phyloP scores from a whole-genome alignment of 345 rosid species.

The Clausena lansium region DNA sequence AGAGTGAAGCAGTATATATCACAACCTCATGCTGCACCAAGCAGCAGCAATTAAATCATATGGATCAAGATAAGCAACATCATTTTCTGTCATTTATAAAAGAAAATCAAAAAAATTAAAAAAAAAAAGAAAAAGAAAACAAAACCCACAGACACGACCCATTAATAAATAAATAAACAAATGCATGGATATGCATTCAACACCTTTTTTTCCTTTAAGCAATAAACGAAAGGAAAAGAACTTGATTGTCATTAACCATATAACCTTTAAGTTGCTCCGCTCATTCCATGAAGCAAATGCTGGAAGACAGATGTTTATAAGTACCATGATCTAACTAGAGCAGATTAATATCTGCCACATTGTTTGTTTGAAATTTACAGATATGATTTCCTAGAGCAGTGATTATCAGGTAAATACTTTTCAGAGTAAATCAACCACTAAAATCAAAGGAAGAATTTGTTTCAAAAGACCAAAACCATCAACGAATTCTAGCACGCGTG shows the following conservation, averaged over 20 bases:
- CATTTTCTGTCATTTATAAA: background rate
- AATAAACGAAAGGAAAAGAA: background rate
- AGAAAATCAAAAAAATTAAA: no score
- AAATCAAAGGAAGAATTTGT: background rate
- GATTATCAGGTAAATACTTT: background rate
- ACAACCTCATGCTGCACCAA: background rate
- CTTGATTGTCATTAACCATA: background rate
- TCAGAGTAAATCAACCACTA: background rate
- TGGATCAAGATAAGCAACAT: background rate
- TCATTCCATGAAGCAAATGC: background rate
- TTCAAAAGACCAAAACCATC: background rate
- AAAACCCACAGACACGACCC: background rate
- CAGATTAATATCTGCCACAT: background rate
- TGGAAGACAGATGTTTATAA: background rate
- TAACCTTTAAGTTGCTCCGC: background rate
- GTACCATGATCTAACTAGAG: background rate
- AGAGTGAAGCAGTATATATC: background rate
- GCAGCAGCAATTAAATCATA: background rate
- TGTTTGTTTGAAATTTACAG: background rate
- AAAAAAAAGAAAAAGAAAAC: background rate
- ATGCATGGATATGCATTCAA: background rate
- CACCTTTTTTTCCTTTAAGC: background rate
- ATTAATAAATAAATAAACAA: background rate
- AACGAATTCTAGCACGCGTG: background rate
- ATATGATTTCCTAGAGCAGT: background rate